phyloP scores from a whole-genome alignment of 192 early-diverging fungal species.

The Backusella parvicylindrica region DNA sequence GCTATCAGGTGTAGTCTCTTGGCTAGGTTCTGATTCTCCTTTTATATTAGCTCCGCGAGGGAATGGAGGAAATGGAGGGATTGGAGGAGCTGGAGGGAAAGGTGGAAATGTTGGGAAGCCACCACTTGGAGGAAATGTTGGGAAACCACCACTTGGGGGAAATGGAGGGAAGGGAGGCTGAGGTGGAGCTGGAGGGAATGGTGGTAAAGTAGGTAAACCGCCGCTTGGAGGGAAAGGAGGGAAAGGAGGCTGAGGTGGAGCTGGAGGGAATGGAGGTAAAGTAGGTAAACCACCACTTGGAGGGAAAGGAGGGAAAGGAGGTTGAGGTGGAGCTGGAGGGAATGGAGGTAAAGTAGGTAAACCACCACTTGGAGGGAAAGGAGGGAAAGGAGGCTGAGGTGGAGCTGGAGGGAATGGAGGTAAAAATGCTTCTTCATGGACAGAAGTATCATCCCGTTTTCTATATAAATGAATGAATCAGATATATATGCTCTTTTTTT shows the following conservation, averaged over 20 bases:
- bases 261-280: not conserved
- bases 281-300: too few species aligned
- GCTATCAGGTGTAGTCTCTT: not conserved
- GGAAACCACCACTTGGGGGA: not conserved
- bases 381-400: not conserved
- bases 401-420: not conserved
- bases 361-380: not conserved
- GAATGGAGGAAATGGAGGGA: not conserved
- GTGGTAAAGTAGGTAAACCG: not conserved
- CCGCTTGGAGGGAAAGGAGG: too few species aligned
- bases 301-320: not conserved
- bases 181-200: not conserved
- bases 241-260: not conserved
- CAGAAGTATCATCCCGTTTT: not conserved
- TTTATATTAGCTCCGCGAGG: not conserved
- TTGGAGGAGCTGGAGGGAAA: not conserved
- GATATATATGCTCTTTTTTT: too few species aligned
- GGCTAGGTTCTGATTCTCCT: not conserved
- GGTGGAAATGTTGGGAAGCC: not conserved
- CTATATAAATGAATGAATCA: too few species aligned
- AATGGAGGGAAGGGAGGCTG: not conserved
- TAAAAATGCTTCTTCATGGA: not conserved
- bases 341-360: not conserved
- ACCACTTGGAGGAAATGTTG: too few species aligned
- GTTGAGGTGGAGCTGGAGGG: not conserved